Base-by-base conservation (phyloP, 345 rosid species). In the Trapa bicornis region DNA sequence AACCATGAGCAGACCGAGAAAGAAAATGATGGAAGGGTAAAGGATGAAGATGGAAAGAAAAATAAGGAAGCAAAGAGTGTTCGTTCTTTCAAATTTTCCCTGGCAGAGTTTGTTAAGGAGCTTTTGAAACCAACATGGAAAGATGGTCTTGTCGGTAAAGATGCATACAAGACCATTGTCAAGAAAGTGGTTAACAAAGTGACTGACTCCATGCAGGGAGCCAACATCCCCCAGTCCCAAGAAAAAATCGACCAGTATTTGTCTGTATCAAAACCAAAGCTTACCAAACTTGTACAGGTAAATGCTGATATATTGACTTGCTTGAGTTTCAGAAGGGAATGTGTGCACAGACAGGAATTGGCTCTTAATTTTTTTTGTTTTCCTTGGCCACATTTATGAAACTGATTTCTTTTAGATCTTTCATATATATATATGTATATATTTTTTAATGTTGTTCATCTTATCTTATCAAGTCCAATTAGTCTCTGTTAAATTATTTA, bases 181-280 rank as follows among this genome's bases (percentile, higher is more conserved):
- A 94, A 91, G 90, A 94, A 89, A 72, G 99, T 85, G 37, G 99
- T 94, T 7, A 96, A 89, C 71, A 94, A 94, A 80, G 97, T 94
- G 63, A 91, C 89, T 2, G 79, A 85, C 22, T 80, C 96, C 4
- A 73, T 94, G 77, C 92, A 89, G 75, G 85, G 75, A 33, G 75
- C 83, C 50, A 85, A 70, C 78, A 75, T 94, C 69, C 99, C 99
- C 73, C 97, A 91, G 71, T 89, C 99, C 2, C 95, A 79, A 74
- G 99, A 94, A 70, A 94, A 89, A 75, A 89, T 89, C 50, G 93
- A 89, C 29, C 92, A 87, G 45, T 94, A 91, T 82, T 78, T 94
- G 71, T 80, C 93, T 36, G 79, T 77, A 68, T 87, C 96, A 38
- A 91, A 87, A 79, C 83, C 96, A 61, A 94, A 91, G 85, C 86